Percentiles rank a stretch among this genome's conserved stretches.
These are phyloP conservation scores for Botrytis fabae DNA, from an alignment of 2,329 filamentous ascomycete genomes.

Conservation along the genomic window DNA sequence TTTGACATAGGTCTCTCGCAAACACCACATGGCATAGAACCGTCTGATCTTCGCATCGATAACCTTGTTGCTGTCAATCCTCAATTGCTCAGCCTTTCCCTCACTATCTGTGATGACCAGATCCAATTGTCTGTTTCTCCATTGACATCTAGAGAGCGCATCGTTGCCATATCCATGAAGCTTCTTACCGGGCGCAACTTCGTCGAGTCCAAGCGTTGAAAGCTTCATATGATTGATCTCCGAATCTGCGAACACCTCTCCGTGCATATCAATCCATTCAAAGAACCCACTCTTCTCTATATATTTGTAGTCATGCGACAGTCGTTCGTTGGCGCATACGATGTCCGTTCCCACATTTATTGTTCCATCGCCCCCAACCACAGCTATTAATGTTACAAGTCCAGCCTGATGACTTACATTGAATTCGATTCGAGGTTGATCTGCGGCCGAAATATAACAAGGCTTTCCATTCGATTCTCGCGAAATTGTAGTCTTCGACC, in stretches of 20 bases:
- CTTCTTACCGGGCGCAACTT: slow-evolving; percentile 15
- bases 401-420: slow-evolving; percentile 80
- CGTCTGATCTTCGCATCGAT: slow-evolving; percentile 63
- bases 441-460: slow-evolving; percentile 40
- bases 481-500: slow-evolving; percentile 57
- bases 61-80: slow-evolving; percentile 41
- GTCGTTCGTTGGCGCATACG: slow-evolving; percentile 72
- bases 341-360: slow-evolving; percentile 69
- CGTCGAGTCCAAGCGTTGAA: slow-evolving; percentile 28
- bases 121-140: slow-evolving; percentile 29
- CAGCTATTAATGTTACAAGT: slow-evolving; percentile 66
- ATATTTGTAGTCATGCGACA: slow-evolving; percentile 58
- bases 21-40: slow-evolving; percentile 78
- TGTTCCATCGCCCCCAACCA: slow-evolving; percentile 32
- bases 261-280: slow-evolving; percentile 69
- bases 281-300: slow-evolving; percentile 62
- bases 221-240: slow-evolving; percentile 64
- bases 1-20: slow-evolving; percentile 81
- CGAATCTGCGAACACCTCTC: slow-evolving; percentile 64
- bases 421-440: slow-evolving; percentile 52
- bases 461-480: slow-evolving; percentile 53
- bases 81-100: slow-evolving; percentile 27
- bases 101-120: slow-evolving; percentile 25
- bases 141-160: slow-evolving; percentile 35
- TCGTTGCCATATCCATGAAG: slow-evolving; percentile 29